Conservation (phyloP, 257 asterid species). For the Gynochthodes officinalis region DNA sequence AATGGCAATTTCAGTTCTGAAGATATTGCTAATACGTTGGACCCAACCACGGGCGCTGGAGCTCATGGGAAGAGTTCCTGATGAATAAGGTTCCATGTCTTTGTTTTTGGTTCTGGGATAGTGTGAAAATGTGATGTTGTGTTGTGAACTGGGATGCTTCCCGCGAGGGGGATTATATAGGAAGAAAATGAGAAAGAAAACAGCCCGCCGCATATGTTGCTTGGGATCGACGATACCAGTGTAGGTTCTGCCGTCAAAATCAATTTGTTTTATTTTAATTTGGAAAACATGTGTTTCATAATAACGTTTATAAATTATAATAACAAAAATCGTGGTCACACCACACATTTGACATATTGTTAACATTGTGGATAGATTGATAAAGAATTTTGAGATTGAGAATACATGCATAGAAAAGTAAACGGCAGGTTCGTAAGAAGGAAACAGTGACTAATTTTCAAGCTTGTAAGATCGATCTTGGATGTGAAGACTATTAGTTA, state of each 20-base stretch:
- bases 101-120: neutral
- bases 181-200: neutral
- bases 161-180: neutral
- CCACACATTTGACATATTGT: constrained; percentile 8
- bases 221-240: too few relatives aligned
- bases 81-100: constrained; percentile 6
- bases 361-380: neutral
- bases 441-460: too few relatives aligned
- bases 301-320: neutral
- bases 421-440: too few relatives aligned
- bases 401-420: too few relatives aligned
- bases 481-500: neutral
- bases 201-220: neutral
- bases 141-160: neutral
- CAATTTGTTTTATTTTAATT: neutral
- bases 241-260: too few relatives aligned
- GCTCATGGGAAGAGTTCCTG: constrained; percentile 15
- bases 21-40: constrained; percentile 23
- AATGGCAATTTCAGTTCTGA: constrained; percentile 20
- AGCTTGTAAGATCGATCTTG: too few relatives aligned
- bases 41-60: constrained; percentile 31
- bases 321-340: neutral
- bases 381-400: too few relatives aligned
- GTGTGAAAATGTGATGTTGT: constrained; percentile 1
- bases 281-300: neutral